Evolutionary conservation across 495 filamentous ascomycete genomes (phyloP), one percentile per base, ranked within the genome.

Genomic region (Annulohypoxylon moriforme): DNA sequence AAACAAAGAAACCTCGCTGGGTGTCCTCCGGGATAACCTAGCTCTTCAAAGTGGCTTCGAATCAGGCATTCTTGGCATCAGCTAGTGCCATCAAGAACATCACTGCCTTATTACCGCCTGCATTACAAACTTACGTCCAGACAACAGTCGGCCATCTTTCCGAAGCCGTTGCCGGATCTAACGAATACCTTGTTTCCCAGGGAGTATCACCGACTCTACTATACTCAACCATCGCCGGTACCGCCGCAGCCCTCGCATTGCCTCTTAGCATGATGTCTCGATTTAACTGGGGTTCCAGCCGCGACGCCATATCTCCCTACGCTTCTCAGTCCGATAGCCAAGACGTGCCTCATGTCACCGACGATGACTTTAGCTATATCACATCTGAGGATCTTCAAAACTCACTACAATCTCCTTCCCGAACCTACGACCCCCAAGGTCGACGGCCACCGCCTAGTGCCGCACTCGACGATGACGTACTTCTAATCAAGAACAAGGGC

Each of bases 301-400:
- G 86, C 72, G 86, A 85, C 64, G 83, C 81, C 64, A 77, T 89
- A 59, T 87, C 88, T 53, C 85, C 88, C 33, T 88, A 85, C 80
- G 79, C 79, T 74, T 86, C 88, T 47, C 83, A 84, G 36, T 77
- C 84, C 78, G 81, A 76, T 67, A 78, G 76, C 11, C 78, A 77
- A 16, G 79, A 76, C 61, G 77, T 81, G 18, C 89, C 90, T 8
- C 81, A 89, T 67, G 89, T 96, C 68, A 90, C 86, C 76, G 92
- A 94, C 56, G 87, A 86, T 10, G 92, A 95, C 75, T 97, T 90
- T 79, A 89, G 87, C 73, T 97, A 97, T 81, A 91, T 96, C 77
- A 91, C 89, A 9, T 87, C 88, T 8, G 89, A 90, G 58, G 91
- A 94, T 64, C 81, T 90, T 52, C 83, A 87, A 56, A 82, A 81